Percentiles rank a stretch among this genome's conserved stretches.
Evolutionary conservation across 1,139 yeast species (phyloP).

Genomic region (Blastobotrys buckinghamii): DNA sequence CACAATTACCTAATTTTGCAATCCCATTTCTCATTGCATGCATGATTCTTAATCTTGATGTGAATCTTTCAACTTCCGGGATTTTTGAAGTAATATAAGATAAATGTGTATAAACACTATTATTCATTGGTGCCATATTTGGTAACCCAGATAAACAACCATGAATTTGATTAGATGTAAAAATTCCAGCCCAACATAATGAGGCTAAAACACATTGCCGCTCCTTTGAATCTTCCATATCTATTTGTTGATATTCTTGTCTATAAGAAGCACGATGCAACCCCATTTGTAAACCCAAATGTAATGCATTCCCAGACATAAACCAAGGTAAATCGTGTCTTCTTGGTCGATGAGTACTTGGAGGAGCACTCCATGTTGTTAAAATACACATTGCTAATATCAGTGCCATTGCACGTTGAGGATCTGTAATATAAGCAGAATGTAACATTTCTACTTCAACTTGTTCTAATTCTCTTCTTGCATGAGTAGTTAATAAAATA

Average conservation of each 20-base stretch:
- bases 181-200: conserved; percentile 17
- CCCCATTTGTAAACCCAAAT: conserved; percentile 21
- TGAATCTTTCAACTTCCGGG: conserved; percentile 6
- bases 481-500: not conserved
- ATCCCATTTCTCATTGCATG: conserved; percentile 13
- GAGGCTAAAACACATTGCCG: conserved; percentile 12
- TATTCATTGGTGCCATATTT: conserved; percentile 10
- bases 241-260: conserved; percentile 1
- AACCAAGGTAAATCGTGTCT: conserved; percentile 19
- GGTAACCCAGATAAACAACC: conserved; percentile 15
- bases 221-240: conserved; percentile 8
- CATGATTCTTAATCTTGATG: conserved; percentile 8
- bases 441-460: not conserved
- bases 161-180: conserved; percentile 15
- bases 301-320: conserved; percentile 17
- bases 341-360: not conserved
- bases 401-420: conserved; percentile 1
- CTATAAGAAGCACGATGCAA: conserved; percentile 16
- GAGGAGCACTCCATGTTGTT: conserved; percentile 4
- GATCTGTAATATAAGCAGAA: not conserved
- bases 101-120: conserved; percentile 5
- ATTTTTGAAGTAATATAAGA: not conserved
- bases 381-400: conserved; percentile 4
- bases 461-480: not conserved
- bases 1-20: conserved; percentile 18